These are phyloP conservation scores for Calonectria pauciramosa DNA, from an alignment of 2,329 filamentous ascomycete genomes.

Conservation along the genomic window DNA sequence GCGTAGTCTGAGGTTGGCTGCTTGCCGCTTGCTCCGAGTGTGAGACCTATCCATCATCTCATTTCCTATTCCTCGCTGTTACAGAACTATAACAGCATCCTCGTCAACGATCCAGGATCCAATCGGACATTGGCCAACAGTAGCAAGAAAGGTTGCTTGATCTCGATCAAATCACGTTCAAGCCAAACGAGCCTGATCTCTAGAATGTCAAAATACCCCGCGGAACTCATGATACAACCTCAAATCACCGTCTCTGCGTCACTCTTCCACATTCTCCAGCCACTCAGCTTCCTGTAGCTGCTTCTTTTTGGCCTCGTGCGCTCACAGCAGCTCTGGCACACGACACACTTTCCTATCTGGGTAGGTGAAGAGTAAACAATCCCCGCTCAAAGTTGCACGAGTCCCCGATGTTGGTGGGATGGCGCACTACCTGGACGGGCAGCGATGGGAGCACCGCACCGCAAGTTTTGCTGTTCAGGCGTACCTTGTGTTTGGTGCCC, in stretches of 20 bases:
- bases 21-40: background rate
- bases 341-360: background rate
- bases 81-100: background rate
- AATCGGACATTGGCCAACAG: background rate
- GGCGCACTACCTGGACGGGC: background rate
- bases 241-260: background rate
- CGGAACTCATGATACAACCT: background rate
- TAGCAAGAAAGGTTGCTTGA: no score
- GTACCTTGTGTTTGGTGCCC: background rate
- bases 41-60: background rate
- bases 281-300: background rate
- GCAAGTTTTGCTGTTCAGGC: background rate
- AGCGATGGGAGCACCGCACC: background rate
- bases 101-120: background rate
- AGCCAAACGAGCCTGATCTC: background rate
- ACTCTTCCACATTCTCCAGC: background rate
- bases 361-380: background rate
- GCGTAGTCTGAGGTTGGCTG: background rate
- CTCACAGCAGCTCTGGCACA: background rate
- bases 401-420: background rate
- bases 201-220: background rate
- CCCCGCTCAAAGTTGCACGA: background rate
- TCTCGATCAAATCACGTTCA: background rate
- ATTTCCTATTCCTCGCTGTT: background rate
- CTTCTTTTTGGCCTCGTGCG: background rate